A percentile compares a stretch with the other conserved stretches of the same genome.
Evolutionary conservation across 371 early-diverging fungal genomes (phyloP).

Genomic region (Apophysomyces elegans): DNA sequence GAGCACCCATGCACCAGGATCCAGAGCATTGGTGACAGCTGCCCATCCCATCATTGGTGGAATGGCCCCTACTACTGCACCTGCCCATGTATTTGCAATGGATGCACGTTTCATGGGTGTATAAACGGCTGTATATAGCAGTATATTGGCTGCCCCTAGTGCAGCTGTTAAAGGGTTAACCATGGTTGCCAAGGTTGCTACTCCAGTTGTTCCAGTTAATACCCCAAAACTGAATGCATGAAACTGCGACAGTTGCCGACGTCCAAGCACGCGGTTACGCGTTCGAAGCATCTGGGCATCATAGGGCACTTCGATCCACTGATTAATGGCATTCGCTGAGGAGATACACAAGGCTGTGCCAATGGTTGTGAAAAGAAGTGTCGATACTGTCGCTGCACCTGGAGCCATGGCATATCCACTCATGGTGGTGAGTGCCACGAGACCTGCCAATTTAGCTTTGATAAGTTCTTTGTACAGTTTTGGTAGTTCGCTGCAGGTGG

Average conservation of each 20-base stretch:
- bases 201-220: conserved; percentile 75
- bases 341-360: conserved; percentile 93
- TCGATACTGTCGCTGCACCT: conserved; percentile 68
- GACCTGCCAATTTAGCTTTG: conserved; percentile 86
- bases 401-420: conserved; percentile 95
- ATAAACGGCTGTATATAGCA: conserved; percentile 89
- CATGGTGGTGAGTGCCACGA: conserved; percentile 95
- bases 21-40: conserved; percentile 81
- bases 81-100: conserved; percentile 95
- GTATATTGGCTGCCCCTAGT: conserved; percentile 85
- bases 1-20: conserved; percentile 81
- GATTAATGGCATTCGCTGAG: conserved; percentile 95
- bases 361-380: conserved; percentile 80
- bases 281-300: conserved; percentile 98
- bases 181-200: conserved; percentile 63
- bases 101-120: conserved; percentile 95
- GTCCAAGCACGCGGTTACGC: conserved; percentile 84
- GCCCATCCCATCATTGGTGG: conserved; percentile 99
- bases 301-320: conserved; percentile 94
- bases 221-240: conserved; percentile 87
- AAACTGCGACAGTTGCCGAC: conserved; percentile 79
- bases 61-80: conserved; percentile 94
- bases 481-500: conserved; percentile 47
- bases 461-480: conserved; percentile 64
- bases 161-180: conserved; percentile 88